Conservation (phyloP, 805 yeast genomes). For the Limtongia smithiae region DNA sequence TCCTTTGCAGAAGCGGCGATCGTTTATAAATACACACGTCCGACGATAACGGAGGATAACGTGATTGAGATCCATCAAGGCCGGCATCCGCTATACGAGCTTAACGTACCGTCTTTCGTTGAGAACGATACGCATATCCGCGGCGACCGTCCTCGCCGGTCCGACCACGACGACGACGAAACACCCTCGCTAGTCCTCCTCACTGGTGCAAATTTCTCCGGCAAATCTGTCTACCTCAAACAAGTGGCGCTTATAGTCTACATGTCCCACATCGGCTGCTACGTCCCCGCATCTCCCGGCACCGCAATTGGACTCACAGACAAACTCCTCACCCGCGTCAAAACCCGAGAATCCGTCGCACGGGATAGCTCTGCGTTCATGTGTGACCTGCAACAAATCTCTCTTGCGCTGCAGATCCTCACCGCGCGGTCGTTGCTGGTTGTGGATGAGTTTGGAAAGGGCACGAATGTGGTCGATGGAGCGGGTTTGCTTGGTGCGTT, state of each 20-base stretch:
- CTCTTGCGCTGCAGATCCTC: constrained; percentile 41
- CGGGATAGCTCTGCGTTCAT: constrained; percentile 48
- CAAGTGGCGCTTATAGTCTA: constrained; percentile 50
- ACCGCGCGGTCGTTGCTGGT: constrained; percentile 45
- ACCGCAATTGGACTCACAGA: constrained; percentile 48
- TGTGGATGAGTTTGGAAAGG: constrained; percentile 55
- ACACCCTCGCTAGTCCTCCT: constrained; percentile 35
- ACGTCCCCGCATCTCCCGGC: constrained; percentile 50
- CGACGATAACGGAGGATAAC: constrained; percentile 36
- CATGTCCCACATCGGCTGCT: constrained; percentile 54
- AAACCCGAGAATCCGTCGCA: constrained; percentile 42
- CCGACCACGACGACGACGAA: constrained; percentile 33
- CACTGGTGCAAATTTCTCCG: constrained; percentile 52
- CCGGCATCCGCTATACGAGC: constrained; percentile 47
- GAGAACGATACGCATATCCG: constrained; percentile 43
- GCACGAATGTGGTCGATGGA: constrained; percentile 44
- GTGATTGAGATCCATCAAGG: constrained; percentile 41
- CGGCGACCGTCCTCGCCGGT: constrained; percentile 27
- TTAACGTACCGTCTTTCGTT: constrained; percentile 40
- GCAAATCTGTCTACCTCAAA: constrained; percentile 50
- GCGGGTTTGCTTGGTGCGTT: constrained; percentile 45
- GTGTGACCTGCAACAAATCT: constrained; percentile 47
- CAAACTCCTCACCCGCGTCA: constrained; percentile 47
- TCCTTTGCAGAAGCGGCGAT: constrained; percentile 39
- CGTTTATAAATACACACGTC: constrained; percentile 36